phyloP scores from a whole-genome alignment of 1,284 basidiomycete species.

The Cryptococcus neoformans region DNA sequence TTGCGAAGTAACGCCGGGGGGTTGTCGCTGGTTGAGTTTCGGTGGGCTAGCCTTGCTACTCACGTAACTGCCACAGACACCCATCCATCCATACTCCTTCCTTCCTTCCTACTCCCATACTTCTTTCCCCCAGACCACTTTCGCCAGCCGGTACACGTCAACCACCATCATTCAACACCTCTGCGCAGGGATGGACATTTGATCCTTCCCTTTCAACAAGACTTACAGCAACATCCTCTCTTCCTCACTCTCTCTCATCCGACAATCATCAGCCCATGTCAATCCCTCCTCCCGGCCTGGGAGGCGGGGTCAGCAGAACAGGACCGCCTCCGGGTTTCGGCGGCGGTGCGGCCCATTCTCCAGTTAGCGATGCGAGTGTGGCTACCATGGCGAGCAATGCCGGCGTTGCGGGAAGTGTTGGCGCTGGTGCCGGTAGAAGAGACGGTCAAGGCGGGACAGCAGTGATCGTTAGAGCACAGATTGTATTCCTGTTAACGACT shows the following conservation, averaged over 20 bases:
- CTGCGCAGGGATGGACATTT: no score
- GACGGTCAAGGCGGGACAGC: conserved; percentile 17
- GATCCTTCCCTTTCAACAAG: no score
- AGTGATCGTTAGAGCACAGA: conserved; percentile 56
- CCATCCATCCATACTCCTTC: no score
- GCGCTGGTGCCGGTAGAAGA: conserved; percentile 12
- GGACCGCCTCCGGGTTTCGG: conserved; percentile 48
- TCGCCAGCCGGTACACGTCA: no score
- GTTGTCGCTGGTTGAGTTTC: no score
- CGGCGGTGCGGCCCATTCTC: conserved; percentile 6
- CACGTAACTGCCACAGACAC: no score
- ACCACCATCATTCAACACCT: no score
- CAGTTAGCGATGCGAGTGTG: conserved; percentile 10
- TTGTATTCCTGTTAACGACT: conserved; percentile 89
- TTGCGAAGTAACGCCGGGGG: no score
- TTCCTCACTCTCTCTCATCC: conserved; percentile 5
- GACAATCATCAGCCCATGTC: conserved; percentile 22
- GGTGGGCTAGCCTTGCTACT: no score
- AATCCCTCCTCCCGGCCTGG: conserved; percentile 46
- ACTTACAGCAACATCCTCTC: not conserved
- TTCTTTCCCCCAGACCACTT: no score
- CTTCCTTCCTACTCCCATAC: no score
- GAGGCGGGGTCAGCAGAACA: conserved; percentile 44
- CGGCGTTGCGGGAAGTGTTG: not conserved
- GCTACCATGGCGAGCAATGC: not conserved